Evolutionary conservation across 176 grass and related monocot genomes (phyloP), one percentile per base, ranked within the genome.

Genomic region (Saccharum spontaneum): DNA sequence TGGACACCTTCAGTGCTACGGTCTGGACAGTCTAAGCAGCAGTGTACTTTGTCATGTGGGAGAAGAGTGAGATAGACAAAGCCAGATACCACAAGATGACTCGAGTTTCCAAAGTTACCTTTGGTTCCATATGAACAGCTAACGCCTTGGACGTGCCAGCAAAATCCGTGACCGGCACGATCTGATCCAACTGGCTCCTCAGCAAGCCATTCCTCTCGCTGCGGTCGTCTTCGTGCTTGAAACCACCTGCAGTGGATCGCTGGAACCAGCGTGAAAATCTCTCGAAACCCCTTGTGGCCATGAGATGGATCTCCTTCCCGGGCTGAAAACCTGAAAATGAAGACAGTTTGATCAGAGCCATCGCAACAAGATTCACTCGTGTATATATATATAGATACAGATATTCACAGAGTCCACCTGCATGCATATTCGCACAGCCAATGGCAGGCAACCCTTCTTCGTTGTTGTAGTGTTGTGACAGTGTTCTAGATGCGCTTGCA

Each of bases 1-100:
- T 94, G 17, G 93, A 94, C 71, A 99, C 97, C 84, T 86, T 96
- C 86, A 94, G 73, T 3, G 76, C 90, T 26, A 96, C 91, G 5
- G 97, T 98, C 93, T 96, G 86, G 59, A 57, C 39, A 24, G 15
- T 37, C 31, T 50, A 84, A 48, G 73, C 39, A 31, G 48, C 44
- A 81, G 8, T 12, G 15, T 52, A 49, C 14, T 20, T 26, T 13
- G 18, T 74, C 44, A 74, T 30, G 8, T 50, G 13, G 41, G 64
- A 77, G 10, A 41, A 75, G 33, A 63, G 26, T 10, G 22, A 13
- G 4, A 81, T 24, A 1, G 5, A 17, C 20, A 5, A 13, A 13
- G 12, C 24, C 46, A 45, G 18, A 4, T 8, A 48, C 22, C n/a
- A 28, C 8, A 24, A 78, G 17, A 60, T 62, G 18, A 8, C 34